Evolutionary conservation across 179 eudicot species (phyloP), one percentile per base, ranked within the genome.

Genomic region (Spergularia azorica): DNA sequence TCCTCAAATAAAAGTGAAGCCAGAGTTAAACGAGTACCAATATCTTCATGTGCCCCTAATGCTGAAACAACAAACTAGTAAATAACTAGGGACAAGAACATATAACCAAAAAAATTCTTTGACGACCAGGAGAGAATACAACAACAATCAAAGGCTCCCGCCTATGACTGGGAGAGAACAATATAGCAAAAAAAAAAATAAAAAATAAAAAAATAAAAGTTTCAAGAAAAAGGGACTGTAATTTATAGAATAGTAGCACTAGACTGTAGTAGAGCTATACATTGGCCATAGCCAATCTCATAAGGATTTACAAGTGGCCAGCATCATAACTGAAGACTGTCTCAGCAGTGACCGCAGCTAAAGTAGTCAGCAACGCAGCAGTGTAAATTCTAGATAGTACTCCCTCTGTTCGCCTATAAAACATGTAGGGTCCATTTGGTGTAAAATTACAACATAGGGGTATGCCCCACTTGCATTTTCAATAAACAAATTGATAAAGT

Each of bases 1-100:
- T 87, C 89, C 84, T 86, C 88, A 63, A 86, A 84, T 52, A 92
- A 92, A 79, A 92, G 87, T 8, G 89, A 86, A 18, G 94, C 84
- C 57, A 92, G 83, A 66, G 84, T 81, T 71, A 92, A 79, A 75
- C 94, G 89, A 77, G 86, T 82, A 80, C 90, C 94, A 80, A 90
- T 82, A 77, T 85, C 80, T 63, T 84, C 90, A 73, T 81, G 86
- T 77, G 83, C 82, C 70, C 77, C 80, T 74, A 92, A 76, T 79
- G 90, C 98, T 94, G 93, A 78, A 80, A 75, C 74, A 43, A 72
- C 76, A 78, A 57, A 84, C 67, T 38, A 76, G 79, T 70, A 9
- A 70, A 52, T 61, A 82, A 76, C 73, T 38, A 59, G 48, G 7
- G n/a, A 54, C 43, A 48, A 11, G 70, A 62, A 51, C 50, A 63